phyloP scores from a whole-genome alignment of 164 flowering plant species.

The Sextonia rubra region DNA sequence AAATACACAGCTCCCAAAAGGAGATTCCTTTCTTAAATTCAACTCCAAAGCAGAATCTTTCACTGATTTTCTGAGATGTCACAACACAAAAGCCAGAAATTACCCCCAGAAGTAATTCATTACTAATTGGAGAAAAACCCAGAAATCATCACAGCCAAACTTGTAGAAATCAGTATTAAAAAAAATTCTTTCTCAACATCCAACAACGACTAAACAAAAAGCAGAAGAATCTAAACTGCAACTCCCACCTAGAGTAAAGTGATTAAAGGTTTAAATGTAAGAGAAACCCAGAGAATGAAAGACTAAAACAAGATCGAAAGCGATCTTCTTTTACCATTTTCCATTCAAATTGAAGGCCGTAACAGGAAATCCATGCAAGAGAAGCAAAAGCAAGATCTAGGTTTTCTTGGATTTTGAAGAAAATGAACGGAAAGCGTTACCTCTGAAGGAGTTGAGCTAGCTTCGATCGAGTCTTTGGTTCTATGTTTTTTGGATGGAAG shows the following conservation, averaged over 20 bases:
- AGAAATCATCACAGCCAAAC: not conserved
- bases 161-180: not conserved
- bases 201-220: not conserved
- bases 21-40: conserved; percentile 1
- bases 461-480: not conserved
- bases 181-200: not conserved
- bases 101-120: not conserved
- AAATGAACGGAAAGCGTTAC: not conserved
- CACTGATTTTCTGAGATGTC: not conserved
- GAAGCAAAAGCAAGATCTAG: not conserved
- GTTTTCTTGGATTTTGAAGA: not conserved
- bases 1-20: not conserved
- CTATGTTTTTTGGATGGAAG: not conserved
- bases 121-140: not conserved
- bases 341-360: not conserved
- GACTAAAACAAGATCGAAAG: not conserved
- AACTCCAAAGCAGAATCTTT: not conserved
- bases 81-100: not conserved
- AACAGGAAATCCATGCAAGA: not conserved
- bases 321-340: not conserved
- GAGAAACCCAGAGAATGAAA: not conserved
- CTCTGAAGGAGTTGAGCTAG: not conserved
- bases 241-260: not conserved
- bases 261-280: not conserved
- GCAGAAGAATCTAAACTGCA: not conserved